These are phyloP conservation scores for Porcisia hertigi DNA, from an alignment of 208 protist genomes.

Conservation along the genomic window DNA sequence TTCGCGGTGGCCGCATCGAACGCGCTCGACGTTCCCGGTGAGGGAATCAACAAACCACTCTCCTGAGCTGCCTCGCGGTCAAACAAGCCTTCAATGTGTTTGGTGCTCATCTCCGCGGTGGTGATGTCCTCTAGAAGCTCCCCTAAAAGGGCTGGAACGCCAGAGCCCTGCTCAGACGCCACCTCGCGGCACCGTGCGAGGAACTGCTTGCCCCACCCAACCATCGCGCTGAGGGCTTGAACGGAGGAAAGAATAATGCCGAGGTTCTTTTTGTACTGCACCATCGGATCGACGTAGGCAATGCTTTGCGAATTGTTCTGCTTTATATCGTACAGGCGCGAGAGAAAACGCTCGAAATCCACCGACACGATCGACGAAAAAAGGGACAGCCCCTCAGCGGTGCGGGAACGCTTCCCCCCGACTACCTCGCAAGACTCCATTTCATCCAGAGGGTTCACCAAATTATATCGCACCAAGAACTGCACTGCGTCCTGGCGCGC, in stretches of 20 bases:
- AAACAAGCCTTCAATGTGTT: constrained; percentile 62
- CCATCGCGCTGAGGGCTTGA: constrained; percentile 61
- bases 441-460: constrained; percentile 14
- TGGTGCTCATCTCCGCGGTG: constrained; percentile 37
- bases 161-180: constrained; percentile 2
- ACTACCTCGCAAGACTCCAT: constrained; percentile 12
- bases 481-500: constrained; percentile 61
- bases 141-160: constrained; percentile 50
- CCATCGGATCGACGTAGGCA: constrained; percentile 83
- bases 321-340: constrained; percentile 76
- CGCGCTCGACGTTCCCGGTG: constrained; percentile 44
- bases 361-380: constrained; percentile 33
- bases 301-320: constrained; percentile 45
- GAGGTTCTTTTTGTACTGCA: constrained; percentile 85
- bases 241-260: constrained; percentile 71
- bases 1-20: constrained; percentile 61
- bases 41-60: constrained; percentile 66
- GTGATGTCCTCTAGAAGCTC: constrained; percentile 60
- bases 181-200: constrained; percentile 17
- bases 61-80: constrained; percentile 51
- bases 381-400: constrained; percentile 10
- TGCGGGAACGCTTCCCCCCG: constrained; percentile 34
- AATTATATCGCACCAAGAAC: constrained; percentile 46
- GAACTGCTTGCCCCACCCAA: constrained; percentile 55
- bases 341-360: constrained; percentile 86